phyloP scores from a whole-genome alignment of 73 alveolate species.

The Stentor coeruleus region DNA sequence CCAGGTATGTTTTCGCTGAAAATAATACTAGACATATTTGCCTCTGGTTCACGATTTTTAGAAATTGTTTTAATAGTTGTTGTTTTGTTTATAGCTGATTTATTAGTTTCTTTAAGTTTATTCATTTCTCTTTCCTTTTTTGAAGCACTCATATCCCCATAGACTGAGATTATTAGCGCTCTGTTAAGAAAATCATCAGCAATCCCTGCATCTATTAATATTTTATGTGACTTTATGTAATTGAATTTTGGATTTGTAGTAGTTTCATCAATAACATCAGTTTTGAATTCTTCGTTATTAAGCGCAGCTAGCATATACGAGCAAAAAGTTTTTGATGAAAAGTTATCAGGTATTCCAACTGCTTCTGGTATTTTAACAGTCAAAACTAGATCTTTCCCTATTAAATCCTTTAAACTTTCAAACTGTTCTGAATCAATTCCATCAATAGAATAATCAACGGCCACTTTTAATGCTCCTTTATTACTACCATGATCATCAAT shows the following conservation, averaged over 20 bases:
- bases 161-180: background rate
- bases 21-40: background rate
- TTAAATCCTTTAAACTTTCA: constrained; percentile 13
- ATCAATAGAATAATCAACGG: background rate
- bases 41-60: background rate
- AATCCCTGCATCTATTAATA: background rate
- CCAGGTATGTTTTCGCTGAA: background rate
- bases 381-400: background rate
- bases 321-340: background rate
- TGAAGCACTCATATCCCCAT: constrained; percentile 18
- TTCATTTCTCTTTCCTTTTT: background rate
- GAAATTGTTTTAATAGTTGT: no score
- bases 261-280: background rate
- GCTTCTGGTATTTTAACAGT: constrained; percentile 15
- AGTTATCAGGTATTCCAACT: constrained; percentile 15
- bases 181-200: background rate
- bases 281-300: background rate
- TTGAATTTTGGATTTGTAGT: constrained; percentile 8
- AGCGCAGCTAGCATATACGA: background rate
- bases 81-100: background rate
- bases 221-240: background rate
- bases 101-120: background rate
- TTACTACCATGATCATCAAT: constrained; percentile 18
- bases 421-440: constrained; percentile 11
- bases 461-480: background rate